A percentile compares a stretch with the other conserved stretches of the same genome.
Conservation (phyloP, 2,329 filamentous ascomycete genomes). For the Diaporthe citri region DNA sequence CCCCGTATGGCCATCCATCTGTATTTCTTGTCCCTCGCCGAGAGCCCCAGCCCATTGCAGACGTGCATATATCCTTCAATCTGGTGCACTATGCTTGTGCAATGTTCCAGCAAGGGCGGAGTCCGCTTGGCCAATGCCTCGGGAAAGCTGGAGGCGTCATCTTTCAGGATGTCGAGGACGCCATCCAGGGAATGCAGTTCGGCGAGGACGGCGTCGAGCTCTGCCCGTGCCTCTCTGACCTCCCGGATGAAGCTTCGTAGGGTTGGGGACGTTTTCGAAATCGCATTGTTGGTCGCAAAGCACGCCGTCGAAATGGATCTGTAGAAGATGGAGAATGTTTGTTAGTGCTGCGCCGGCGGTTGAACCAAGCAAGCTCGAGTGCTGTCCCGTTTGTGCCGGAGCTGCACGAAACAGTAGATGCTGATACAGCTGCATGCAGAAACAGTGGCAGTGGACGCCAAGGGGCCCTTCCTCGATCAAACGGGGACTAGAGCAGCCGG, state of each 20-base stretch:
- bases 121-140: constrained; percentile 51
- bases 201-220: constrained; percentile 54
- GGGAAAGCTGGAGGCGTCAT: constrained; percentile 54
- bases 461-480: not conserved
- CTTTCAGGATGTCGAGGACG: constrained; percentile 54
- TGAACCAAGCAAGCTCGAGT: not conserved
- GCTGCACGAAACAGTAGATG: not conserved
- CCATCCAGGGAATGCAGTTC: constrained; percentile 57
- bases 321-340: not conserved
- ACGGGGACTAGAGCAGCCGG: constrained; percentile 16
- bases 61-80: constrained; percentile 51
- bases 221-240: constrained; percentile 55
- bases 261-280: constrained; percentile 49
- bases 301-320: constrained; percentile 56
- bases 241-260: constrained; percentile 55
- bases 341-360: not conserved
- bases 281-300: constrained; percentile 51
- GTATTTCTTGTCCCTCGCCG: constrained; percentile 52
- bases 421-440: not conserved
- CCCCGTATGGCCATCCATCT: constrained; percentile 52
- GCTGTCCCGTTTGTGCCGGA: not conserved
- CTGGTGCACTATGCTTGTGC: constrained; percentile 52
- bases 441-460: not conserved
- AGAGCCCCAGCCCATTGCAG: constrained; percentile 48
- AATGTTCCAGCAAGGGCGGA: constrained; percentile 52